Conservation (phyloP, 805 yeast genomes). For the Ascoidea rubescens region DNA sequence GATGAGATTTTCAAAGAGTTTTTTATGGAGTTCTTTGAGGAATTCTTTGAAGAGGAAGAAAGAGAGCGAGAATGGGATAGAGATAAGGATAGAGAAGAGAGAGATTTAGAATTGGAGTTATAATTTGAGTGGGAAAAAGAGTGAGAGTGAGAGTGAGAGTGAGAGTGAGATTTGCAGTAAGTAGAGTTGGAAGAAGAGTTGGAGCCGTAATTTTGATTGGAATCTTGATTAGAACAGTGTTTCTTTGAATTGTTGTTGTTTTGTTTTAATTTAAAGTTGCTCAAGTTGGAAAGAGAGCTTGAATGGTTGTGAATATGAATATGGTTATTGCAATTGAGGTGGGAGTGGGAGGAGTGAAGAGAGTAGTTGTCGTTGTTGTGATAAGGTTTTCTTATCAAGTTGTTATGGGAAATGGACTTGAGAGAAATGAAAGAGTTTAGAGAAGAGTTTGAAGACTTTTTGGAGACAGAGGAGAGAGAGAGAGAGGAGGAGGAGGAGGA, state of each 20-base stretch:
- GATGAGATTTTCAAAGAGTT: slow-evolving; percentile 1
- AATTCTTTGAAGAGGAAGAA: slow-evolving; percentile 1
- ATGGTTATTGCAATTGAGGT: not conserved
- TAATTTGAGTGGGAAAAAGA: not conserved
- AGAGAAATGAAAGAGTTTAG: not conserved
- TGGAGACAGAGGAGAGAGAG: not conserved
- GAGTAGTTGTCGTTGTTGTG: not conserved
- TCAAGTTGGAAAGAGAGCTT: too few species aligned
- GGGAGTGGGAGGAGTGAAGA: too few species aligned
- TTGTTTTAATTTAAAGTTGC: too few species aligned
- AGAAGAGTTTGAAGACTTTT: not conserved
- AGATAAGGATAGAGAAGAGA: slow-evolving; percentile 1
- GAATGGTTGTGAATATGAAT: not conserved
- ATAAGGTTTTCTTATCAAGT: not conserved
- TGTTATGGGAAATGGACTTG: not conserved
- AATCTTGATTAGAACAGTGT: too few species aligned
- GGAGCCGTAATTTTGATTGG: too few species aligned
- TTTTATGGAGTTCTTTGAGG: slow-evolving; percentile 5
- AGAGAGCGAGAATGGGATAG: not conserved
- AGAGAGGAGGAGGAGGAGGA: slow-evolving; percentile 3
- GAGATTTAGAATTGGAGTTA: not conserved
- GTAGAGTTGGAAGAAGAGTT: too few species aligned
- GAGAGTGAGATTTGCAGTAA: too few species aligned
- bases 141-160: too few species aligned
- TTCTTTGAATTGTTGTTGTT: too few species aligned